These are phyloP conservation scores for Gynostemma pentaphyllum DNA, from an alignment of 306 rosid species.

Conservation along the genomic window DNA sequence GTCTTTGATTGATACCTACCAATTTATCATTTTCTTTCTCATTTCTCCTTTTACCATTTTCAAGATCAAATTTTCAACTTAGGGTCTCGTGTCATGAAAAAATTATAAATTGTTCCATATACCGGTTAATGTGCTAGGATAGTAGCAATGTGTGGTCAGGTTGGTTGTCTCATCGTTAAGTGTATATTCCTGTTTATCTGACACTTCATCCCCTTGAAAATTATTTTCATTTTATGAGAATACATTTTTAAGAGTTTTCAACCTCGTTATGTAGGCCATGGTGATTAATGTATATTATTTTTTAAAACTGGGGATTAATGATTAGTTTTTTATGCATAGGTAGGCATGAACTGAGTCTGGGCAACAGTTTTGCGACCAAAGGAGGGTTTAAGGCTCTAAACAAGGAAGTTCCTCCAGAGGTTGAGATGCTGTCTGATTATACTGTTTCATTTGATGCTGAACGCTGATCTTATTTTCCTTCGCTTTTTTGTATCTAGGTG, in stretches of 20 bases:
- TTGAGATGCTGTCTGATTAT: constrained; percentile 12
- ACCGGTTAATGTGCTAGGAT: no score
- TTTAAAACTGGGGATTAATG: not conserved
- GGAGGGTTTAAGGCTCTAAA: constrained; percentile 52
- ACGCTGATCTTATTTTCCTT: not conserved
- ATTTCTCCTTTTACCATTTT: not conserved
- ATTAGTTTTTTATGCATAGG: constrained; percentile 30
- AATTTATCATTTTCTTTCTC: no score
- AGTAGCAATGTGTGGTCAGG: no score
- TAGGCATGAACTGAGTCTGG: constrained; percentile 70
- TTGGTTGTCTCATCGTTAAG: no score
- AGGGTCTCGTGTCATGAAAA: not conserved
- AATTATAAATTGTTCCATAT: not conserved
- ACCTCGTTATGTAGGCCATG: not conserved
- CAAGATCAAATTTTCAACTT: not conserved
- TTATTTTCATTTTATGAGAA: not conserved
- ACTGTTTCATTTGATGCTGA: not conserved
- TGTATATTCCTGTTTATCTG: not conserved
- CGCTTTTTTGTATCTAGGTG: not conserved
- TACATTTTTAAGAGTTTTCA: not conserved
- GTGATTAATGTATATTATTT: not conserved
- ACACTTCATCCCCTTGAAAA: not conserved
- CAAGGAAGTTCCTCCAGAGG: constrained; percentile 78
- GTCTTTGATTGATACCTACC: constrained; percentile 10
- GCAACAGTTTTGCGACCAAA: constrained; percentile 54